Evolutionary conservation across 208 protist genomes (phyloP).

Genomic region (Acanthamoeba divionensis): DNA sequence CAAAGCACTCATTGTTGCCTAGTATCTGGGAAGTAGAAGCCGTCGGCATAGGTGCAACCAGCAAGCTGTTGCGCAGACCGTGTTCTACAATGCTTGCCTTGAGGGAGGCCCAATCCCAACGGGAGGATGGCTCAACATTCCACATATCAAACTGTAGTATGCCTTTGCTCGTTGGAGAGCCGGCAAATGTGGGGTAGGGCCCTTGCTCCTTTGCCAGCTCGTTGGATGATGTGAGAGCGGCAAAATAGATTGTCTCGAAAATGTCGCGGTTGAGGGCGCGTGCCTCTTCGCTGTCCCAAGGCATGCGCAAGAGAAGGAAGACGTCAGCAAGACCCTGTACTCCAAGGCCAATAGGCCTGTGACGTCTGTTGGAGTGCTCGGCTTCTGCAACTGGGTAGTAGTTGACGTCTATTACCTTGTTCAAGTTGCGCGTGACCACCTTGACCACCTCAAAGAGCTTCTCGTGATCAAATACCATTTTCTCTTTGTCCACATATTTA

Average conservation of each 20-base stretch:
- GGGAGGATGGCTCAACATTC: conserved; percentile 78
- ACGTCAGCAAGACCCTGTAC: conserved; percentile 98
- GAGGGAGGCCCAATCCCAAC: conserved; percentile 96
- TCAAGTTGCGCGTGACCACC: conserved; percentile 94
- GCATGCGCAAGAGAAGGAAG: conserved; percentile 92
- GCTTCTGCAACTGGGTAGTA: conserved; percentile 97
- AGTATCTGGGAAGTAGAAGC: conserved; percentile 98
- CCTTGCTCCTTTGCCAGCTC: conserved; percentile 92
- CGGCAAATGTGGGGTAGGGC: conserved; percentile 91
- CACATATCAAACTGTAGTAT: conserved; percentile 99
- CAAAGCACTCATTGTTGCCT: conserved; percentile 99
- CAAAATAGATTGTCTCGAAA: conserved; percentile 99
- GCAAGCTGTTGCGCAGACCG: conserved; percentile 96
- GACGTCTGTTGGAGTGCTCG: conserved; percentile 90
- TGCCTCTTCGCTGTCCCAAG: conserved; percentile 92
- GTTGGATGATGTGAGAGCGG: conserved; percentile 83
- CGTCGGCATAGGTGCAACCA: conserved; percentile 99
- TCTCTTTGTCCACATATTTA: conserved; percentile 88
- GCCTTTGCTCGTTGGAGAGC: conserved; percentile 93
- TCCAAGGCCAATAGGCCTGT: conserved; percentile 97
- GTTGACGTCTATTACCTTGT: conserved; percentile 98
- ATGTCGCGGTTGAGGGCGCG: conserved; percentile 95
- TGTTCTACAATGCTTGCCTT: conserved; percentile 85
- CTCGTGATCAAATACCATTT: conserved; percentile 87
- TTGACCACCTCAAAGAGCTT: conserved; percentile 86